Conservation (phyloP, 2,329 filamentous ascomycete genomes). For the Trichoderma hamatum region DNA sequence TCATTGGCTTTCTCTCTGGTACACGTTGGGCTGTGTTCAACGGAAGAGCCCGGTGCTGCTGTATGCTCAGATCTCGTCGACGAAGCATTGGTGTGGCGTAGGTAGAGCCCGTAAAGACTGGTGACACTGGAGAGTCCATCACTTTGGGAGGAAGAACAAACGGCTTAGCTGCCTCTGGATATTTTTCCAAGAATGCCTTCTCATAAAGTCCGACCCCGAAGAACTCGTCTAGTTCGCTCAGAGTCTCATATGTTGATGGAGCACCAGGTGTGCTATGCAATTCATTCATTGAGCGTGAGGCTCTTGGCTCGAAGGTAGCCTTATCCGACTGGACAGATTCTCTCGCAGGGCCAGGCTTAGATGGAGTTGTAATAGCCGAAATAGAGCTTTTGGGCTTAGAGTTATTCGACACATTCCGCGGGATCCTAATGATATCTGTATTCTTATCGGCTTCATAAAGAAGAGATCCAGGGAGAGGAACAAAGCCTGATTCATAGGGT, state of each 20-base stretch:
- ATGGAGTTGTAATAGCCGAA: slow-evolving; percentile 33
- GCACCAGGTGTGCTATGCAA: background rate
- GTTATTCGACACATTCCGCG: slow-evolving; percentile 27
- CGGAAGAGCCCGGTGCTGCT: background rate
- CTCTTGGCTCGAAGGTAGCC: background rate
- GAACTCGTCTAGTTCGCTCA: slow-evolving; percentile 24
- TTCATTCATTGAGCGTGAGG: background rate
- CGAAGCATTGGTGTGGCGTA: slow-evolving; percentile 8
- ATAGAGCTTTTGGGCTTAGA: slow-evolving; percentile 8
- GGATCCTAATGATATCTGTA: slow-evolving; percentile 4
- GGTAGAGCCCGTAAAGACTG: slow-evolving; percentile 1
- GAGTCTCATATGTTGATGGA: background rate
- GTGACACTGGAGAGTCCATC: background rate
- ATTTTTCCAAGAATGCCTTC: slow-evolving; percentile 14
- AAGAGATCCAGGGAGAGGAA: slow-evolving; percentile 18
- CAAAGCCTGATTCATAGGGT: slow-evolving; percentile 17
- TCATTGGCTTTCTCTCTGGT: background rate
- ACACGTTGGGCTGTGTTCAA: background rate
- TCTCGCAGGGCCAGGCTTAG: slow-evolving; percentile 22
- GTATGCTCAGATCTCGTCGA: slow-evolving; percentile 5
- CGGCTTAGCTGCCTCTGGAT: slow-evolving; percentile 17
- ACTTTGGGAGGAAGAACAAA: slow-evolving; percentile 9
- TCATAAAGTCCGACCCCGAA: slow-evolving; percentile 16
- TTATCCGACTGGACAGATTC: background rate
- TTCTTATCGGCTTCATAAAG: slow-evolving; percentile 22